Evolutionary conservation across 2,329 filamentous ascomycete species (phyloP), one percentile per base, ranked within the genome.

Genomic region (Phaeosphaeriaceae sp.): DNA sequence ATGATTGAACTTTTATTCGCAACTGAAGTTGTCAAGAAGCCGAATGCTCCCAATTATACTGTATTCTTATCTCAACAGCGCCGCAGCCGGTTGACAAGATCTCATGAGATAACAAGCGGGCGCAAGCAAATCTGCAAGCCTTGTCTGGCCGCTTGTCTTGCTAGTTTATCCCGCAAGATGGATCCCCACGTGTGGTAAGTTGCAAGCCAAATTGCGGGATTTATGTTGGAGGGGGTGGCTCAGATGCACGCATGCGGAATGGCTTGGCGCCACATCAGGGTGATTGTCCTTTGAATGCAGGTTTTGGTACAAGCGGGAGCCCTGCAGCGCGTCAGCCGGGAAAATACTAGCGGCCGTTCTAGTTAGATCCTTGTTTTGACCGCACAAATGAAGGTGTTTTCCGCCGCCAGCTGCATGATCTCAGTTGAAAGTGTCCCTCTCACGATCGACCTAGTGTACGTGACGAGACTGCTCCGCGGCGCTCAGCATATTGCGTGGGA

Each of bases 171-270:
- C 15, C 20, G 21, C 31, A 24, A 7, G 13, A 22, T 20, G 21
- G 19, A 31, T 54, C 10, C 33, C 45, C 45, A 50, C 40, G 53
- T 54, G 45, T 22, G 17, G 20, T 48, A n/a, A 31, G 9, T 33
- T 25, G 20, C 22, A 49, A 24, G 24, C 21, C 19, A 45, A 31
- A 22, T 44, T 54, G 53, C 53, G 53, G 46, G 46, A 54, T 54
- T 54, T 24, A 48, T 36, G 52, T 41, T 24, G 52, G 52, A 54
- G 52, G 52, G 52, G 53, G 53, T 54, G 53, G 53, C 53, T 54
- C 24, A 44, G 17, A 31, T 49, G 36, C 7, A 21, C 47, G 33
- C 33, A 42, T 44, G 5, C 13, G 36, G 53, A 17, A 42, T 54
- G 36, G 53, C 46, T 54, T 54, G 53, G 53, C 46, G 53, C 53